Percentiles rank a stretch among this genome's conserved stretches.
phyloP scores from a whole-genome alignment of 768 basidiomycete species.

The Agaricus subrufescens region DNA sequence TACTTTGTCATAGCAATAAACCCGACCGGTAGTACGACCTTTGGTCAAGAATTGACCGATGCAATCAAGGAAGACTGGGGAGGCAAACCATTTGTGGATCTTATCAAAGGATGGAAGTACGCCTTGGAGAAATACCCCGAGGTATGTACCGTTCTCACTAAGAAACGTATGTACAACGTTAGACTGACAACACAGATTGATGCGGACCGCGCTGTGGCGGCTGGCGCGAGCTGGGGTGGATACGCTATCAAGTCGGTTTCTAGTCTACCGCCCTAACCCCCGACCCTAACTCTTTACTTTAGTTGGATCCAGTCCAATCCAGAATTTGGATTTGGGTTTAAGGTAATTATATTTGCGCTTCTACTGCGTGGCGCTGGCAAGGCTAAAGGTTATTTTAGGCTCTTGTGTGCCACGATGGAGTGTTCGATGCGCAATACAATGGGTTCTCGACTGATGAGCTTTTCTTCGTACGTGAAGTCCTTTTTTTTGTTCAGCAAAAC shows the following conservation, averaged over 20 bases:
- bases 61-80: conserved; percentile 81
- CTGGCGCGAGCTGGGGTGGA: conserved; percentile 84
- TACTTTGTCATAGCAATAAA: conserved; percentile 88
- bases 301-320: conserved; percentile 97
- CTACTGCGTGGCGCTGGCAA: no score
- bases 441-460: conserved; percentile 91
- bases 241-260: conserved; percentile 76
- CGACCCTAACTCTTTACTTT: neutral
- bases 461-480: conserved; percentile 63
- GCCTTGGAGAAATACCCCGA: conserved; percentile 64
- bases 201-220: conserved; percentile 62
- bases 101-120: conserved; percentile 72
- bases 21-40: conserved; percentile 75
- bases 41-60: conserved; percentile 63
- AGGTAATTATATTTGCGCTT: conserved; percentile 27
- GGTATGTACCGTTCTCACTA: conserved; percentile 29
- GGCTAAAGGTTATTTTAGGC: conserved; percentile 32
- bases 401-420: conserved; percentile 89
- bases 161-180: neutral
- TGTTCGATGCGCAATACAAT: conserved; percentile 75
- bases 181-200: conserved; percentile 46
- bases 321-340: conserved; percentile 84
- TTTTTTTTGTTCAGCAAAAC: neutral
- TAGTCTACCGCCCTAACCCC: neutral
- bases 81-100: conserved; percentile 78